phyloP scores from a whole-genome alignment of 192 early-diverging fungal genomes.

The Anaeromyces robustus region DNA sequence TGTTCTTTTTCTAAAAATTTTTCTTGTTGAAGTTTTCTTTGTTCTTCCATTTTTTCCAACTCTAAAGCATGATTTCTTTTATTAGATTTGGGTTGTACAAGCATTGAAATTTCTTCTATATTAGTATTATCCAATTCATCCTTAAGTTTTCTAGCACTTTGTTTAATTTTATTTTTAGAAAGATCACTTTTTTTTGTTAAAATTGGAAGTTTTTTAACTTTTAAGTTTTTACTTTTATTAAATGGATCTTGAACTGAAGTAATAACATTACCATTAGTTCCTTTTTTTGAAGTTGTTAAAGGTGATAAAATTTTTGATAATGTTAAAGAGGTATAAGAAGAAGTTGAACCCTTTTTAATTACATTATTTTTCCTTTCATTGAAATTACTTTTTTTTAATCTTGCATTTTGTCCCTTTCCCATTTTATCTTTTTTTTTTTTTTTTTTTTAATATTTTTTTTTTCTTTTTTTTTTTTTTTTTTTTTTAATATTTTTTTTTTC shows the following conservation, averaged over 20 bases:
- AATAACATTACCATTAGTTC: background rate
- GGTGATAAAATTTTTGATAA: background rate
- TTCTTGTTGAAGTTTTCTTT: background rate
- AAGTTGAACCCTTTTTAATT: background rate
- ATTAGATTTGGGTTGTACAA: background rate
- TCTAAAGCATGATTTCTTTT: background rate
- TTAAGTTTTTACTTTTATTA: background rate
- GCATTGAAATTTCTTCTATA: background rate
- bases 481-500: too few species aligned
- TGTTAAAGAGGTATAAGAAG: background rate
- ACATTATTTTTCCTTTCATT: background rate
- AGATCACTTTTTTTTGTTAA: background rate
- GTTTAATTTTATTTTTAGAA: background rate
- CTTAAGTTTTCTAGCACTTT: background rate
- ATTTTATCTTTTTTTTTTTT: too few species aligned
- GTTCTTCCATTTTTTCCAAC: background rate
- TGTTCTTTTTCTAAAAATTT: background rate
- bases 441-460: too few species aligned
- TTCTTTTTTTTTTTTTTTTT: too few species aligned
- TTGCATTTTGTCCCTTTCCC: background rate
- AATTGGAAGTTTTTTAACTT: background rate
- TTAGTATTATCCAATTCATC: background rate
- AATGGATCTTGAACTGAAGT: background rate
- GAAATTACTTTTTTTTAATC: background rate
- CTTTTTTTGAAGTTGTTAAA: background rate